Percentiles rank a stretch among this genome's conserved stretches.
These are phyloP conservation scores for Auricularia heimuer DNA, from an alignment of 768 basidiomycete genomes.

Conservation along the genomic window DNA sequence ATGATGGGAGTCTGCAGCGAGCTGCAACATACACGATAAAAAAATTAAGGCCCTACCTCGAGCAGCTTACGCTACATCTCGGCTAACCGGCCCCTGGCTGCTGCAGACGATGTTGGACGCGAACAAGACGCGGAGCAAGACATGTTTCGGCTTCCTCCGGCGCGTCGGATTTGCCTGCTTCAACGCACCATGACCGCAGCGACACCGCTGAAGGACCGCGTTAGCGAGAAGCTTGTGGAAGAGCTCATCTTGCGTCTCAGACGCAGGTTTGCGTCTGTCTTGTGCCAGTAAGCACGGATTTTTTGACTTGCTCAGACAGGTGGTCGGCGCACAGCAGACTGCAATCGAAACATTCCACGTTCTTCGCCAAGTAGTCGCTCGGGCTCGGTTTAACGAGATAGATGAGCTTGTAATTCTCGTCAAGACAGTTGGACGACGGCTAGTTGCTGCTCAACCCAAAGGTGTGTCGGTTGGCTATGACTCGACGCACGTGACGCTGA, in stretches of 20 bases:
- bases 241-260: background rate
- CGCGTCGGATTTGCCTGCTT: too few species aligned
- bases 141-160: too few species aligned
- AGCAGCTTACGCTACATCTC: too few species aligned
- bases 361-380: constrained; percentile 81
- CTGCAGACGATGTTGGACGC: too few species aligned
- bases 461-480: constrained; percentile 36
- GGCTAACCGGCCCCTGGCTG: too few species aligned
- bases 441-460: constrained; percentile 92
- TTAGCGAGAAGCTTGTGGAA: background rate
- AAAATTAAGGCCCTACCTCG: too few species aligned
- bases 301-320: constrained; percentile 44
- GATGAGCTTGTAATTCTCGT: constrained; percentile 77
- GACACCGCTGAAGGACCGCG: background rate
- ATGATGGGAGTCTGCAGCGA: too few species aligned
- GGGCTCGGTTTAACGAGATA: constrained; percentile 77
- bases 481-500: background rate
- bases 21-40: too few species aligned
- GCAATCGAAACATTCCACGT: constrained; percentile 85
- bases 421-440: constrained; percentile 62
- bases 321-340: constrained; percentile 82
- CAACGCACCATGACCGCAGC: too few species aligned
- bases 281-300: background rate
- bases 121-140: too few species aligned
- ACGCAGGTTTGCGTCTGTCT: background rate